phyloP scores from a whole-genome alignment of 1,139 yeast genomes.

The Tardiomyces depauwii region DNA sequence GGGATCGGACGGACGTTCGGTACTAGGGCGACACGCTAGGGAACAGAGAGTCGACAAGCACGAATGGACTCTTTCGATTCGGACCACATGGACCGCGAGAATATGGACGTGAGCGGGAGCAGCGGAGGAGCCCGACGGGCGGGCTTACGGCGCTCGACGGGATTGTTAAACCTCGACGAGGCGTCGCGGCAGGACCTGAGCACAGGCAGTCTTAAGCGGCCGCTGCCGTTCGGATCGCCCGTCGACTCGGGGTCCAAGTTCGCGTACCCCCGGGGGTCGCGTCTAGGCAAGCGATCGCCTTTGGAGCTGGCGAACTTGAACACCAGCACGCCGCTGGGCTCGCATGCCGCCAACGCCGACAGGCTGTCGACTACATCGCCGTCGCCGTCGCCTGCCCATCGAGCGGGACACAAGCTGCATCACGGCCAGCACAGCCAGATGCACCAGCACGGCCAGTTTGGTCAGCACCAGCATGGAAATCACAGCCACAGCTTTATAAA shows the following conservation, averaged over 20 bases:
- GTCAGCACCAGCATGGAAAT: constrained; percentile 4
- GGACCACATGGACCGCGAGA: background rate
- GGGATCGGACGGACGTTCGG: no score
- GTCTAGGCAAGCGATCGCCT: constrained; percentile 14
- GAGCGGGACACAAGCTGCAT: constrained; percentile 1
- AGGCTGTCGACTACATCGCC: constrained; percentile 5
- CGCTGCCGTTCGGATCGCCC: constrained; percentile 6
- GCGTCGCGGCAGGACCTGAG: constrained; percentile 15
- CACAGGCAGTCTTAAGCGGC: constrained; percentile 8
- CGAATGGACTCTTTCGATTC: no score
- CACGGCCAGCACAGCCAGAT: background rate
- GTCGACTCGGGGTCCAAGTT: background rate
- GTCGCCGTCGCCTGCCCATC: constrained; percentile 9
- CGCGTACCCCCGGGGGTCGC: constrained; percentile 5
- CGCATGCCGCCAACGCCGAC: constrained; percentile 1
- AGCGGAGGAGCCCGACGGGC: background rate
- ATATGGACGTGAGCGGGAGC: background rate
- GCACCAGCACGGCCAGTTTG: constrained; percentile 1
- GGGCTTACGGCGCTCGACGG: constrained; percentile 28
- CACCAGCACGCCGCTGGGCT: constrained; percentile 1
- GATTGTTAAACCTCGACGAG: constrained; percentile 29
- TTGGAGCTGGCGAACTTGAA: constrained; percentile 10
- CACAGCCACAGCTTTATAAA: constrained; percentile 6
- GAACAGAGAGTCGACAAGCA: no score
- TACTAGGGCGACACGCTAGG: no score